These are phyloP conservation scores for Didymella keratinophila DNA, from an alignment of 2,329 filamentous ascomycete genomes.

Conservation along the genomic window DNA sequence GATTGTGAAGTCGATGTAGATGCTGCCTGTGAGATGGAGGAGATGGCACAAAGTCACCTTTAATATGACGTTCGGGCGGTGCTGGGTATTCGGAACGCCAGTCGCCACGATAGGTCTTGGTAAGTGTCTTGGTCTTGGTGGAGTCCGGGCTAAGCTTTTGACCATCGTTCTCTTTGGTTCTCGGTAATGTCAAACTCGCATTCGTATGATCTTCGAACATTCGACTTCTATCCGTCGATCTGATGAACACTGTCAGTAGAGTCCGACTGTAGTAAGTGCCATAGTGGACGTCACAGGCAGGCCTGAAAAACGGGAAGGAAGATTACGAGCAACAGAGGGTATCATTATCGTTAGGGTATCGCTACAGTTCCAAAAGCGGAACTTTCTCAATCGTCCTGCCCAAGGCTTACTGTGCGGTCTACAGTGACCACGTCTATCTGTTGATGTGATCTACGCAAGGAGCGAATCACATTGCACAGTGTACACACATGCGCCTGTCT, in stretches of 20 bases:
- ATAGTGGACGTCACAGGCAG: not conserved
- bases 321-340: not conserved
- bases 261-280: no score
- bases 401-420: not conserved
- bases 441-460: not conserved
- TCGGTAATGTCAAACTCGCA: not conserved
- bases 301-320: not conserved
- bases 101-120: not conserved
- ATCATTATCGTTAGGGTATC: constrained; percentile 16
- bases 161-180: not conserved
- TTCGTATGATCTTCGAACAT: not conserved
- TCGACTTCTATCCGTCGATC: not conserved
- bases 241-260: no score
- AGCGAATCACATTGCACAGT: no score
- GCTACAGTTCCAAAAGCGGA: not conserved
- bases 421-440: not conserved
- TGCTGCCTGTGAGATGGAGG: no score
- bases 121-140: not conserved
- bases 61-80: not conserved
- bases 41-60: no score
- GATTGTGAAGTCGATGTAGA: no score
- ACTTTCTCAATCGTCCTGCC: not conserved
- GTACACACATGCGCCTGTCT: not conserved
- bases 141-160: not conserved
- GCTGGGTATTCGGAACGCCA: not conserved